Conservation (phyloP, 768 basidiomycete genomes). For the Leccinellum luteum region DNA sequence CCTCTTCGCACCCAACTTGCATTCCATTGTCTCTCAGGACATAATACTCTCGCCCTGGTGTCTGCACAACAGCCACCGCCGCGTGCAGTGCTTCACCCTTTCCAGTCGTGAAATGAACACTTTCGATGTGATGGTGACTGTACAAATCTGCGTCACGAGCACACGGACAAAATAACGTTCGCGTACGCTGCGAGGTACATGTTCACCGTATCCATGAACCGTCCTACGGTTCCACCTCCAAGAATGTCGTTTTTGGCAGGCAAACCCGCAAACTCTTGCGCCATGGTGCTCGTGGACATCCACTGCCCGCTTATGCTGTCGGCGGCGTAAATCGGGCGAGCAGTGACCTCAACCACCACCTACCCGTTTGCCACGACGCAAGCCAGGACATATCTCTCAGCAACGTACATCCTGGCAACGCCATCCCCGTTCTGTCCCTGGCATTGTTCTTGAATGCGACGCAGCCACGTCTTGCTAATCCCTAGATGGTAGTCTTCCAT, state of each 20-base stretch:
- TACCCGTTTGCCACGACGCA: constrained; percentile 74
- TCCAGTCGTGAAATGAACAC: constrained; percentile 58
- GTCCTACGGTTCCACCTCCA: constrained; percentile 16
- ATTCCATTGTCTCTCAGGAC: constrained; percentile 74
- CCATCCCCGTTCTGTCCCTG: constrained; percentile 40
- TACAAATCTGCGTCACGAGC: background rate
- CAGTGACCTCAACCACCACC: background rate
- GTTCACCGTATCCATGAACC: constrained; percentile 45
- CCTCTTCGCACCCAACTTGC: constrained; percentile 75
- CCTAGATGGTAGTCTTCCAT: constrained; percentile 68
- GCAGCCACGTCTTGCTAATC: constrained; percentile 66
- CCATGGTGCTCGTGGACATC: constrained; percentile 70
- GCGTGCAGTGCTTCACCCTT: constrained; percentile 48
- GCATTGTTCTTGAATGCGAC: constrained; percentile 33
- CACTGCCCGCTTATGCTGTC: constrained; percentile 65
- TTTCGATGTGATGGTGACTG: constrained; percentile 77
- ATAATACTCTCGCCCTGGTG: constrained; percentile 63
- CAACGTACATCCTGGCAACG: constrained; percentile 44
- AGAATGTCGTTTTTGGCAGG: constrained; percentile 11
- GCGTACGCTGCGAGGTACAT: constrained; percentile 67
- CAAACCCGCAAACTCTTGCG: constrained; percentile 62
- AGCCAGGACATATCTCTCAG: constrained; percentile 64
- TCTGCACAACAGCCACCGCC: constrained; percentile 69
- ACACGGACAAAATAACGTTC: background rate
- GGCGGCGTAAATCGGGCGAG: background rate